phyloP scores from a whole-genome alignment of 352 stramenopile genomes.

The Globisporangium perplexum region DNA sequence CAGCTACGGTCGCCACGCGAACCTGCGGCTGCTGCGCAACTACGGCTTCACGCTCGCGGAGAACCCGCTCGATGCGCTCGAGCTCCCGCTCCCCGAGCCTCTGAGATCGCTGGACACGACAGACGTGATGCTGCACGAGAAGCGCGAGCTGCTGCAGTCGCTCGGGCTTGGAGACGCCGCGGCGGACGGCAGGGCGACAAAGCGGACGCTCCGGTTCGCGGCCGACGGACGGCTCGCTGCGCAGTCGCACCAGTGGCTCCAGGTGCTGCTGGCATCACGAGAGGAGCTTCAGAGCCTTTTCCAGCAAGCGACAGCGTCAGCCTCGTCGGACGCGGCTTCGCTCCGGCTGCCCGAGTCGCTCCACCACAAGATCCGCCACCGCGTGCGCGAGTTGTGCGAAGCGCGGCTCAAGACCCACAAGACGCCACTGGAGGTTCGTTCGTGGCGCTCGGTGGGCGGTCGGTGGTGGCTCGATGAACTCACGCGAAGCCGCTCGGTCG shows the following conservation, averaged over 20 bases:
- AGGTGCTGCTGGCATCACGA: constrained; percentile 36
- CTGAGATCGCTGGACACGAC: constrained; percentile 27
- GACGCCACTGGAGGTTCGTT: constrained; percentile 20
- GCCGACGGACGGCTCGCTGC: constrained; percentile 24
- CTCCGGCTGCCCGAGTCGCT: constrained; percentile 27
- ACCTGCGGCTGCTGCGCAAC: constrained; percentile 69
- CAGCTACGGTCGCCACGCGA: constrained; percentile 68
- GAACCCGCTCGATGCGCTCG: constrained; percentile 41
- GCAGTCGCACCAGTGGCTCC: constrained; percentile 46
- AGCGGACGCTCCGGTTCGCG: constrained; percentile 28
- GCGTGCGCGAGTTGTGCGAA: constrained; percentile 4
- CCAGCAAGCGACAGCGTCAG: constrained; percentile 16
- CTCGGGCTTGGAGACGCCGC: constrained; percentile 9
- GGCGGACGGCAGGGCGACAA: too few relatives aligned
- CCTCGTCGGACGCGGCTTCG: not conserved
- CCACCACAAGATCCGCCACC: constrained; percentile 12
- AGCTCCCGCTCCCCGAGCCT: constrained; percentile 26
- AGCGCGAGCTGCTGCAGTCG: constrained; percentile 29
- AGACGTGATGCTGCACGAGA: constrained; percentile 24
- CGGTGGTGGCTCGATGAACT: not conserved
- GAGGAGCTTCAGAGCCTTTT: constrained; percentile 42
- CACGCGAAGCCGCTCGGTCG: too few relatives aligned
- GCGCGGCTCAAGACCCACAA: constrained; percentile 16
- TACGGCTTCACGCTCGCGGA: constrained; percentile 57
- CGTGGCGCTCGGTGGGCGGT: too few relatives aligned